phyloP scores from a whole-genome alignment of 1,139 yeast genomes.

The Saccharomyces hybrid region DNA sequence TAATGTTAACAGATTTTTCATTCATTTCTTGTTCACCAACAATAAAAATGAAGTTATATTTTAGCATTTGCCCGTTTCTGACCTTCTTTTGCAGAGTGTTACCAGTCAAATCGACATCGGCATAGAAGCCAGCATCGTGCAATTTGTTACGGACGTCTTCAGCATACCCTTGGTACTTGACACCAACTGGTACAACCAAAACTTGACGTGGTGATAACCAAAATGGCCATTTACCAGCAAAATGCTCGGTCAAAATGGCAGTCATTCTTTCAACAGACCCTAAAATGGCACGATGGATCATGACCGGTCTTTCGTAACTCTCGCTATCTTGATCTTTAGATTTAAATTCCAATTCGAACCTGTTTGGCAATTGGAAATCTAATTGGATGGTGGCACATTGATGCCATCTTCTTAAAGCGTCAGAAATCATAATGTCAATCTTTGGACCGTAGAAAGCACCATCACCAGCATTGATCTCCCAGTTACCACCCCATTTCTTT shows the following conservation, averaged over 20 bases:
- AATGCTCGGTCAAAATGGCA: conserved; percentile 93
- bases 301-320: conserved; percentile 66
- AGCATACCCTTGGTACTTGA: conserved; percentile 87
- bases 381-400: conserved; percentile 98
- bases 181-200: conserved; percentile 92
- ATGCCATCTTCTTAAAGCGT: conserved; percentile 88
- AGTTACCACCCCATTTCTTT: conserved; percentile 68
- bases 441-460: conserved; percentile 99
- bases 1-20: conserved; percentile 73
- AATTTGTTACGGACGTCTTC: conserved; percentile 64
- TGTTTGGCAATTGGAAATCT: conserved; percentile 91
- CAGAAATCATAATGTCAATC: conserved; percentile 89
- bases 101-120: conserved; percentile 88
- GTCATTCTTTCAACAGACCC: conserved; percentile 99
- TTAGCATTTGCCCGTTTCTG: conserved; percentile 87
- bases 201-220: conserved; percentile 98
- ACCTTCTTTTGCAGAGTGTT: conserved; percentile 95
- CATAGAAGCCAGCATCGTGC: conserved; percentile 65
- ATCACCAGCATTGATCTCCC: conserved; percentile 84
- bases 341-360: conserved; percentile 85
- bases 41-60: conserved; percentile 88
- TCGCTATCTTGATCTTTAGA: conserved; percentile 44
- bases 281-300: conserved; percentile 97
- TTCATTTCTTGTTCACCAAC: conserved; percentile 92
- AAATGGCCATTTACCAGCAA: conserved; percentile 98